Evolutionary conservation across 2,329 filamentous ascomycete species (phyloP), one percentile per base, ranked within the genome.

Genomic region (Stemphylium vesicarium): DNA sequence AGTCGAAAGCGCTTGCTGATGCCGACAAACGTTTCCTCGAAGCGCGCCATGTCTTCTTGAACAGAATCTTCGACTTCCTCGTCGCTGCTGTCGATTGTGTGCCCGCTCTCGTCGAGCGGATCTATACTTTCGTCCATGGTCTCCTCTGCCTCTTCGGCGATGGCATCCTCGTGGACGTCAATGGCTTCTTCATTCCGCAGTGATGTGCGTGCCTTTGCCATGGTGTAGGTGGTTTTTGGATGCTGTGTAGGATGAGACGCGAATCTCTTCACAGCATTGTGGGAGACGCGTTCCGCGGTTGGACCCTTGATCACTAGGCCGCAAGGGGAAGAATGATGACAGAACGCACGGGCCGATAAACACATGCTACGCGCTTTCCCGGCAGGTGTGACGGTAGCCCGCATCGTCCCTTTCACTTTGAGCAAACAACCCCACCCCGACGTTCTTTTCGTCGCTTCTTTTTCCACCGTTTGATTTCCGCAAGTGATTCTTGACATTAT

Each of bases 1-100:
- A 99, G 79, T 48, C 93, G 88, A 77, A 94, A 99, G 53, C 88
- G 87, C 67, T 91, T 84, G 62, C 85, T 89, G 74, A 98, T 96
- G 46, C 90, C 91, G 33, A 88, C 88, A 73, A 98, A 97, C 31
- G 87, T 89, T 49, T 86, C 82, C 66, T 94, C 88, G 53, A 99
- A 86, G 64, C 88, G 91, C 47, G 87, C 85, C 85, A 99, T 99
- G 74, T 99, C 95, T 48, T 92, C 87, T 58, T 87, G 84, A 12
- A 96, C 90, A 5, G 79, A 80, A 16, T 84, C 80, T 63, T 93
- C 89, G 33, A 91, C 81, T 22, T 84, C 81, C 45, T 91, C 86
- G 20, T 75, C 73, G 60, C 73, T 75, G 58, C 65, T 72, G 57
- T 75, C 26, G 78, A 84, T 48, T 13, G 80, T 81, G 50, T 71